Evolutionary conservation across 345 rosid species (phyloP).

Genomic region (Heritiera fomes): DNA sequence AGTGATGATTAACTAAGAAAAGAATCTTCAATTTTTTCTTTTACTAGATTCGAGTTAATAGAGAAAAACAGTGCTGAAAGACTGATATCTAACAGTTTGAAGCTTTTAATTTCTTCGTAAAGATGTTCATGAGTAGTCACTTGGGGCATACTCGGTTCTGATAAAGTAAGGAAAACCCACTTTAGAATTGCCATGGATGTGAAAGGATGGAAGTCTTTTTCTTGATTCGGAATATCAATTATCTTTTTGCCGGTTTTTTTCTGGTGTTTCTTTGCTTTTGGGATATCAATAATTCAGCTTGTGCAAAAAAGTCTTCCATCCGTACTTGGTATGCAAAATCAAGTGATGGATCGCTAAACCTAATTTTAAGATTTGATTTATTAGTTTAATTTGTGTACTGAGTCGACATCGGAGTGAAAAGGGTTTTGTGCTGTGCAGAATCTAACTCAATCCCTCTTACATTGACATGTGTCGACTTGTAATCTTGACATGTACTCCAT

Average conservation of each 20-base stretch:
- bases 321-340: constrained; percentile 5
- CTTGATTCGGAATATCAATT: background rate
- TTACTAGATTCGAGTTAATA: background rate
- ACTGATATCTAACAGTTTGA: background rate
- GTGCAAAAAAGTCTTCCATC: constrained; percentile 19
- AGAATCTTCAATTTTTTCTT: no score
- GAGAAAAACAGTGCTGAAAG: background rate
- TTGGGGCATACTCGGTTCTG: background rate
- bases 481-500: background rate
- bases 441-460: background rate
- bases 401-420: background rate
- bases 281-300: constrained; percentile 15
- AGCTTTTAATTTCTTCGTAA: background rate
- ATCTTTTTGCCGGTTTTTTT: background rate
- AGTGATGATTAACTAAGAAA: background rate
- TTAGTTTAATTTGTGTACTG: no score
- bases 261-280: background rate
- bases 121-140: background rate
- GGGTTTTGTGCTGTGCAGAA: background rate
- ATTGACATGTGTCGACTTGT: background rate
- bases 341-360: constrained; percentile 11
- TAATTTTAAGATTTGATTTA: constrained; percentile 17
- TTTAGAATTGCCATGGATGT: background rate
- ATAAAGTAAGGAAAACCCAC: background rate
- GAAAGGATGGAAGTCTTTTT: background rate